Percentiles rank a stretch among this genome's conserved stretches.
phyloP scores from a whole-genome alignment of 371 early-diverging fungal species.

The Mucor saturninus region DNA sequence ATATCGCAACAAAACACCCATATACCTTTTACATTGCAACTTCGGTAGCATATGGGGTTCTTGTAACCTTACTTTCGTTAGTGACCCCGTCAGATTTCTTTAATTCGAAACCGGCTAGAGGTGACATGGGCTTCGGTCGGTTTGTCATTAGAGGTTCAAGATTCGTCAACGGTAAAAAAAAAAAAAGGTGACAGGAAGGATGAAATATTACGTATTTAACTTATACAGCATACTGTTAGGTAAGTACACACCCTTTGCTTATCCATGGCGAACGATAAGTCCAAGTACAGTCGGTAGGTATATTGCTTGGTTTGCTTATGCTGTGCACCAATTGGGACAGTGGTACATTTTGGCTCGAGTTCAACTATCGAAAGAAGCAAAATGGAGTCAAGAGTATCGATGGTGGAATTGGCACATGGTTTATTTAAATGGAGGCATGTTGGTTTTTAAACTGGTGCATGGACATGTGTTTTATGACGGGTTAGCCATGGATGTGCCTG shows the following conservation, averaged over 20 bases:
- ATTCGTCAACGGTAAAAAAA: slow-evolving; percentile 31
- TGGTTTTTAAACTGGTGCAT: slow-evolving; percentile 39
- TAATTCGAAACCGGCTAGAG: slow-evolving; percentile 43
- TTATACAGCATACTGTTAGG: slow-evolving; percentile 16
- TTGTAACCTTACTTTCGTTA: slow-evolving; percentile 22
- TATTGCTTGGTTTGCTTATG: slow-evolving; percentile 40
- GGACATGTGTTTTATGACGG: slow-evolving; percentile 47
- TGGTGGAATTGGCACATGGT: slow-evolving; percentile 56
- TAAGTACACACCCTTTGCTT: slow-evolving; percentile 47
- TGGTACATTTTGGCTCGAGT: slow-evolving; percentile 38
- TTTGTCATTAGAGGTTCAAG: slow-evolving; percentile 47
- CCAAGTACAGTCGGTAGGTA: slow-evolving; percentile 26
- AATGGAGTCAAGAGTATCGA: slow-evolving; percentile 38
- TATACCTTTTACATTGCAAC: slow-evolving; percentile 10
- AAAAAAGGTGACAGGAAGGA: not conserved
- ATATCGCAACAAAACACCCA: not conserved
- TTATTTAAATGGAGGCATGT: slow-evolving; percentile 42
- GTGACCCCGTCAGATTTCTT: slow-evolving; percentile 33
- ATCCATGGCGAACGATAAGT: slow-evolving; percentile 40
- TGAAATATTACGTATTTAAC: not conserved
- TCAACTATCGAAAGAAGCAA: slow-evolving; percentile 23
- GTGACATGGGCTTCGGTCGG: slow-evolving; percentile 49
- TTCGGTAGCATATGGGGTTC: slow-evolving; percentile 22
- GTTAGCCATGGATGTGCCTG: slow-evolving; percentile 43
- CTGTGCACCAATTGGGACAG: slow-evolving; percentile 43